Conservation (phyloP, 2,329 filamentous ascomycete species). For the Diplodia mutila region DNA sequence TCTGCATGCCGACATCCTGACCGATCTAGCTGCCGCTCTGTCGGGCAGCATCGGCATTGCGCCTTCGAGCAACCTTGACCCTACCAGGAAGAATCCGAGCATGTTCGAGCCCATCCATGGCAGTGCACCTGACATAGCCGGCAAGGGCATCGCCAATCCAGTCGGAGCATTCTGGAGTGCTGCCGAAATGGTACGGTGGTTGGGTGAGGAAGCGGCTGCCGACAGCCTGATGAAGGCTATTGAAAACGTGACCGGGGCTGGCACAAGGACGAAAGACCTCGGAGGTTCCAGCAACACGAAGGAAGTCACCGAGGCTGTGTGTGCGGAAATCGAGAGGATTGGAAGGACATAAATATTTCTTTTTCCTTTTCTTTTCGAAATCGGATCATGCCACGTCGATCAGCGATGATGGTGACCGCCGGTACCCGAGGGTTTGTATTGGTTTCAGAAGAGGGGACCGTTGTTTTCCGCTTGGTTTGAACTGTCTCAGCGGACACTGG, state of each 20-base stretch:
- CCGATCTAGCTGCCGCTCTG: conserved; percentile 68
- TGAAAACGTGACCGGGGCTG: conserved; percentile 62
- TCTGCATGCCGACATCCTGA: conserved; percentile 64
- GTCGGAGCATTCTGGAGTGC: conserved; percentile 71
- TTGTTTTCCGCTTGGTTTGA: conserved; percentile 3
- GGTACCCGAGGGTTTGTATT: neutral
- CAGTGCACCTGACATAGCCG: conserved; percentile 66
- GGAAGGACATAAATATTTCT: conserved; percentile 32
- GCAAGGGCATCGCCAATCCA: conserved; percentile 65
- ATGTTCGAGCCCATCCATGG: conserved; percentile 69
- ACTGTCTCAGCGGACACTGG: conserved; percentile 3
- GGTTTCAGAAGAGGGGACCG: neutral
- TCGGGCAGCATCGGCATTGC: conserved; percentile 71
- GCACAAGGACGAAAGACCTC: conserved; percentile 62
- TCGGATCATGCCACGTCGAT: neutral
- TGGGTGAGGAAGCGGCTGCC: conserved; percentile 63
- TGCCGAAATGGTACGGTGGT: conserved; percentile 68
- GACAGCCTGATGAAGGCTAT: conserved; percentile 62
- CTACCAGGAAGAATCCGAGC: conserved; percentile 60
- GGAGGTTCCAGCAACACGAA: conserved; percentile 61
- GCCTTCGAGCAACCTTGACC: conserved; percentile 68
- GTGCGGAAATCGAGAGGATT: conserved; percentile 54
- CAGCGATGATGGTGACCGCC: neutral
- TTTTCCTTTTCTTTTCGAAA: neutral
- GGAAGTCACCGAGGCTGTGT: conserved; percentile 62